Evolutionary conservation across 352 stramenopile species (phyloP), one percentile per base, ranked within the genome.

Genomic region (Globisporangium cylindrosporum): DNA sequence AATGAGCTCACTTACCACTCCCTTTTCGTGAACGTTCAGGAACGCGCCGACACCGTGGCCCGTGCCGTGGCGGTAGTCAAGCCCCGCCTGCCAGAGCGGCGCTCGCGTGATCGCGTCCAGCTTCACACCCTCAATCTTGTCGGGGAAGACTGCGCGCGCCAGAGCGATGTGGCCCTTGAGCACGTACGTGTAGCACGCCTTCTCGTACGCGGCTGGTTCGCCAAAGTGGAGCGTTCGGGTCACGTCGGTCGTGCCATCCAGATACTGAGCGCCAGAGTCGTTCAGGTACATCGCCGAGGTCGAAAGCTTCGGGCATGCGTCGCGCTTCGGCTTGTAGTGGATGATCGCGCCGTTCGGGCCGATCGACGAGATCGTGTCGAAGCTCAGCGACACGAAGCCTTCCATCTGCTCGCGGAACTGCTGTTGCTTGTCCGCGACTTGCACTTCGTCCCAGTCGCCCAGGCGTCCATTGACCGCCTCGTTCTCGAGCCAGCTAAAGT

Each of bases 181-280:
- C 0, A 99, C 98, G 58, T 91, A 77, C 14, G 98, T 99, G 77
- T 98, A 99, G 69, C 90, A 94, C 57, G 97, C 81, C 67, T 91
- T 97, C 74, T 99, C 97, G 66, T 98, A 90, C 22, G 85, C 77
- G 18, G 91, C 97, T 9, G 96, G 91, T 18, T 86, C 67, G 27
- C 97, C 97, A 81, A 99, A 99, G 76, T 99, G 96, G 74, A 99
- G 91, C 20, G 98, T 99, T 58, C 98, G 88, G 5, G 98, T 99
- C 20, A 99, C 97, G 80, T 99, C 98, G 0, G 98, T 99, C 36
- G 98, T 99, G 29, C 98, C 98, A 71, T 99, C 98, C 38, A 91
- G 73, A 73, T 99, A 99, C 80, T 99, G 98, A 36, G 93, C 98
- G 22, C 98, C 98, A 20, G 97, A 99, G 87, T 99, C 98, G 70